These are phyloP conservation scores for Spergularia azorica DNA, from an alignment of 179 eudicot species.

Conservation along the genomic window DNA sequence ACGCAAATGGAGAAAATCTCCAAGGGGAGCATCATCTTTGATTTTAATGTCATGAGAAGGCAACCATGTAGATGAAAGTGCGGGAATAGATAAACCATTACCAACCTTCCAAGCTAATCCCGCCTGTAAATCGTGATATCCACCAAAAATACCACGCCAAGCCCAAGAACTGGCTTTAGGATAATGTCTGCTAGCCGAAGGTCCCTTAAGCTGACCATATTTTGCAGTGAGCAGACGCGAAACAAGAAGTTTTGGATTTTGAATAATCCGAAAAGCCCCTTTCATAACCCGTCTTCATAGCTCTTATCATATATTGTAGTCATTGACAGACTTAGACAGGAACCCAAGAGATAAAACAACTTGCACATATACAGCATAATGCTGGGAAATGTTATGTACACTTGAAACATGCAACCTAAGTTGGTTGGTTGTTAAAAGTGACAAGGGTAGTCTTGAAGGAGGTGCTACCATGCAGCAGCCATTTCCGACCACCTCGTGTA, in stretches of 20 bases:
- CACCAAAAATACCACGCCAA: too few relatives aligned
- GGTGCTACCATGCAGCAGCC: constrained; percentile 59
- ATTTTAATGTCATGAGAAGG: too few relatives aligned
- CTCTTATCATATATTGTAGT: constrained; percentile 81
- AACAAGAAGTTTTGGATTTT: background rate
- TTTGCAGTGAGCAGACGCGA: background rate
- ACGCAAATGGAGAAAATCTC: too few relatives aligned
- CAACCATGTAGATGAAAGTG: too few relatives aligned
- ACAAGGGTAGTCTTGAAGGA: constrained; percentile 39
- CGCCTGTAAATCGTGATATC: too few relatives aligned
- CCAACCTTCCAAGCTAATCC: too few relatives aligned
- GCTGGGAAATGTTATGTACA: background rate
- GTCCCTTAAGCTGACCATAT: background rate
- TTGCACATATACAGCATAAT: too few relatives aligned
- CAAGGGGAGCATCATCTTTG: too few relatives aligned
- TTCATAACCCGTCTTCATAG: too few relatives aligned
- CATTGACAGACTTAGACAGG: too few relatives aligned
- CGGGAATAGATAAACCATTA: too few relatives aligned
- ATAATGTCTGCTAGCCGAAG: background rate
- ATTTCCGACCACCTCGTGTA: constrained; percentile 51
- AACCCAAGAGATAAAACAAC: too few relatives aligned
- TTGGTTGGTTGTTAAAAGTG: constrained; percentile 24
- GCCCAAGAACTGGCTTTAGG: background rate
- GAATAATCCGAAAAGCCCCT: background rate
- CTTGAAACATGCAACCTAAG: background rate